Conservation (phyloP, 1,284 basidiomycete species). For the Malassezia psittaci region DNA sequence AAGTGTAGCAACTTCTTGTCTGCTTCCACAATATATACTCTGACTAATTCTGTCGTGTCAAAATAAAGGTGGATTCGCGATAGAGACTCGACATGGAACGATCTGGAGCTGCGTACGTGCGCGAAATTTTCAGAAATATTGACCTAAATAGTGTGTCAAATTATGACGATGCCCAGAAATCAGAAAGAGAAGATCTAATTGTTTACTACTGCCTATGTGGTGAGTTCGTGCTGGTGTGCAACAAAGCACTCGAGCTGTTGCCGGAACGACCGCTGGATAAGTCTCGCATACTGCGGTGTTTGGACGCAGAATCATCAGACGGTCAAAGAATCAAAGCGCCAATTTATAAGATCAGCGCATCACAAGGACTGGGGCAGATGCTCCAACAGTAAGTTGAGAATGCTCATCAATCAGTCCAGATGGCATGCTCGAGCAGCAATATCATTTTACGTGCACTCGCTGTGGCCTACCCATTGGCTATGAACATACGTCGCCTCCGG, state of each 20-base stretch:
- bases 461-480: slow-evolving; percentile 39
- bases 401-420: slow-evolving; percentile 18
- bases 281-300: slow-evolving; percentile 27
- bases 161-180: too few relatives aligned
- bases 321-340: slow-evolving; percentile 16
- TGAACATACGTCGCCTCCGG: slow-evolving; percentile 37
- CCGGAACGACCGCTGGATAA: slow-evolving; percentile 32
- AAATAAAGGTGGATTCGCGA: too few relatives aligned
- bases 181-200: slow-evolving; percentile 10
- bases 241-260: slow-evolving; percentile 19
- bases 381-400: slow-evolving; percentile 14
- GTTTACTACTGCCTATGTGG: slow-evolving; percentile 45
- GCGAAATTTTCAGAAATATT: too few relatives aligned
- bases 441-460: slow-evolving; percentile 30
- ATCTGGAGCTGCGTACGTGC: too few relatives aligned
- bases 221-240: slow-evolving; percentile 38
- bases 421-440: slow-evolving; percentile 31
- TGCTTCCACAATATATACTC: too few relatives aligned
- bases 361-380: slow-evolving; percentile 22
- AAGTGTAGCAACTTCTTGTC: too few relatives aligned
- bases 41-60: neutral
- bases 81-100: too few relatives aligned
- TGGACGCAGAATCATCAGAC: slow-evolving; percentile 22
- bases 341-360: slow-evolving; percentile 38
- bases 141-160: too few relatives aligned